Percentiles rank a stretch among this genome's conserved stretches.
Evolutionary conservation across 768 basidiomycete genomes (phyloP).

Genomic region (Amanita brunnescens): DNA sequence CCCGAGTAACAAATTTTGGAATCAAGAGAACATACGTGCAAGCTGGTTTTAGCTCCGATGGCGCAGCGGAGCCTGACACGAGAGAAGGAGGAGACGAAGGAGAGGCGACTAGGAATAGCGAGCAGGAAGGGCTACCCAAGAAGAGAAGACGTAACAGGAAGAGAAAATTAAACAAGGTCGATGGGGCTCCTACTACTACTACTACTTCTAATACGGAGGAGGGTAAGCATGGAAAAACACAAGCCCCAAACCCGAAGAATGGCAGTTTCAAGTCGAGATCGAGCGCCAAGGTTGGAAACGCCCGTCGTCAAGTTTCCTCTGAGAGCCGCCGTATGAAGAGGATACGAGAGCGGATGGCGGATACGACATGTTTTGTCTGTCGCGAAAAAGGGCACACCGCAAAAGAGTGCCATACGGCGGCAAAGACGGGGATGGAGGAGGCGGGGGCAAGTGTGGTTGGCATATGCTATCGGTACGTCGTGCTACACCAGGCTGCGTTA

Average conservation of each 20-base stretch:
- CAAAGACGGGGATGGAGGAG: conserved; percentile 9
- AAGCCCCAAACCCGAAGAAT: too few species aligned
- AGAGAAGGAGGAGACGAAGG: conserved; percentile 9
- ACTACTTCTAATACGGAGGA: too few species aligned
- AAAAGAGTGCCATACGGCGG: conserved; percentile 50
- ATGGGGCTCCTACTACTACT: too few species aligned
- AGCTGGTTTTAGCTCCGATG: conserved; percentile 41
- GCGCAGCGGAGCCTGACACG: conserved; percentile 8
- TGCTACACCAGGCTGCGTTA: background rate
- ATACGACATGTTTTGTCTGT: conserved; percentile 81
- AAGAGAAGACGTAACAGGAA: conserved; percentile 49
- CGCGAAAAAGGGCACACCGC: conserved; percentile 78
- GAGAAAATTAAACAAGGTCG: conserved; percentile 32
- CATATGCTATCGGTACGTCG: conserved; percentile 63
- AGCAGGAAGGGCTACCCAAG: conserved; percentile 29
- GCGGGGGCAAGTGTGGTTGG: conserved; percentile 28
- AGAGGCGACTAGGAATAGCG: background rate
- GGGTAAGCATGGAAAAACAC: too few species aligned
- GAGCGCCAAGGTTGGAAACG: conserved; percentile 16
- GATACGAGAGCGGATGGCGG: conserved; percentile 41
- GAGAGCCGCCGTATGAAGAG: conserved; percentile 64
- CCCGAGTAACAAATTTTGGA: conserved; percentile 67
- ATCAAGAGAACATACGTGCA: conserved; percentile 65
- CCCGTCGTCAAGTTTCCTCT: conserved; percentile 22
- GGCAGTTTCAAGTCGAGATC: conserved; percentile 16